Base-by-base conservation (phyloP, 352 stramenopile genomes). In the Peronospora belbahrii region DNA sequence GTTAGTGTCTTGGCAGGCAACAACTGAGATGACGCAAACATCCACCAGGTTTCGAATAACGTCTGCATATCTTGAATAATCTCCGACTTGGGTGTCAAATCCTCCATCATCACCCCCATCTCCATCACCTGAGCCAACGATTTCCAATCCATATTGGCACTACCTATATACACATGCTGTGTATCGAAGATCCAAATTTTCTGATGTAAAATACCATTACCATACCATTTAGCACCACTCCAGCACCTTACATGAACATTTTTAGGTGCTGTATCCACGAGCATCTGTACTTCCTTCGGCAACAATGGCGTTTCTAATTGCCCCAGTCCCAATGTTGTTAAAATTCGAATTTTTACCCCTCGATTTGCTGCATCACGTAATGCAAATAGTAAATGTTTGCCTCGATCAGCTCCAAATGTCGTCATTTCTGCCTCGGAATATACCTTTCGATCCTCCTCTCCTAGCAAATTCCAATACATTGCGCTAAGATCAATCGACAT, bases 91-190 rank as follows among this genome's bases (percentile, higher is more conserved):
- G 59, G 36, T n/a, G 53, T 39, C 22, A 83, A 47, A 33, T 81
- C 49, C 37, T 82, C 56, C 17, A 90, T 51, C 6, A 86, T 15
- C 8, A 92, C 70, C 14, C 81, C 81, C n/a, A 90, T 58, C 25
- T 92, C 81, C 77, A 89, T 90, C 15, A 92, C 81, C 47, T 92
- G 78, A 25, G 75, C 65, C 20, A 92, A 56, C 33, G 73, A 85
- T 54, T 90, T 88, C 78, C 81, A 92, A 60, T 92, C 81, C 78
- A 90, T 90, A 51, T 90, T 92, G 45, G 73, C 74, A 39, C 78
- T 90, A 3, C 78, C 81, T 11, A 92, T 59, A 55, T 90, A 90
- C 44, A 83, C 65, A 37, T 85, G 62, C 7, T 49, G 45, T 2
- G 52, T 34, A 25, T 92, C 81, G 36, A 85, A 87, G 17, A 90